phyloP scores from a whole-genome alignment of 345 rosid genomes.

The Excoecaria agallocha region DNA sequence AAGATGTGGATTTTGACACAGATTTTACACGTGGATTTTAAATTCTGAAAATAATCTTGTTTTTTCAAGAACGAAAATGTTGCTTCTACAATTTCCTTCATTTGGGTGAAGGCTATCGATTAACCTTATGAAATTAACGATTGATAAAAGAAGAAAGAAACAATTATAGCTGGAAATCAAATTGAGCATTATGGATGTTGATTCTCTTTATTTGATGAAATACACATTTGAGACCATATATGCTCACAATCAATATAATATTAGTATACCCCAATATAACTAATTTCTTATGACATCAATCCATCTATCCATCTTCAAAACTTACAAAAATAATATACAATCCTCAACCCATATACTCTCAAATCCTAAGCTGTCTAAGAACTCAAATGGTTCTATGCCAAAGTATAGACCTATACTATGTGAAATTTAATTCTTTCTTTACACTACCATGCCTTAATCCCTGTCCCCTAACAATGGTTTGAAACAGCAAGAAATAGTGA shows the following conservation, averaged over 20 bases:
- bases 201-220: constrained; percentile 18
- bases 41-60: not conserved
- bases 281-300: constrained; percentile 37
- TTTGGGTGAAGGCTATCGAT: too few species aligned
- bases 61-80: not conserved
- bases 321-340: constrained; percentile 87
- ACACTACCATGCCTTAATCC: constrained; percentile 43
- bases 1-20: not conserved
- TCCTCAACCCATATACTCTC: constrained; percentile 53
- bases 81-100: not conserved
- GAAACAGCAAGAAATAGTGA: constrained; percentile 36
- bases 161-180: not conserved
- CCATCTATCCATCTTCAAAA: constrained; percentile 61
- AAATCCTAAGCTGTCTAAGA: constrained; percentile 60
- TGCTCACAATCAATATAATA: constrained; percentile 31
- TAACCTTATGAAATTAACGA: too few species aligned
- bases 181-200: not conserved
- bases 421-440: constrained; percentile 39
- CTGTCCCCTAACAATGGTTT: constrained; percentile 20
- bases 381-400: constrained; percentile 54
- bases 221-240: not conserved
- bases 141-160: too few species aligned
- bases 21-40: not conserved
- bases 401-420: constrained; percentile 68
- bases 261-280: constrained; percentile 38